phyloP scores from a whole-genome alignment of 352 stramenopile species.

The Phytophthora europaea region DNA sequence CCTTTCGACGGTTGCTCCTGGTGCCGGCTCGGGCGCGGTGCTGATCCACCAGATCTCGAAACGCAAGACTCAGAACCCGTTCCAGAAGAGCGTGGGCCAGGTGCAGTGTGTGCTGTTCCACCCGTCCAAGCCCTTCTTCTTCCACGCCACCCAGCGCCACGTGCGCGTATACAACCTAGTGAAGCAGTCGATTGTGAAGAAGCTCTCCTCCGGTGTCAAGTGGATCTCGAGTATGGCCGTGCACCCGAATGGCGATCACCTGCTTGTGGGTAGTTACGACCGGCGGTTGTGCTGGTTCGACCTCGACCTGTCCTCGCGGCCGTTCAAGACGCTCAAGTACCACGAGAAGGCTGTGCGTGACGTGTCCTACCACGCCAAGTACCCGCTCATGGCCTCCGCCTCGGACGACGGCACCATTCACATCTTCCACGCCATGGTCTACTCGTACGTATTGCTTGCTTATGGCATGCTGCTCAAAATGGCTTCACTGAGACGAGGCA shows the following conservation, averaged over 20 bases:
- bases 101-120: constrained; percentile 98
- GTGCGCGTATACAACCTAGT: constrained; percentile 99
- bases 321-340: constrained; percentile 99
- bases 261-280: constrained; percentile 99
- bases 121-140: constrained; percentile 99
- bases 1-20: constrained; percentile 95
- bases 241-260: constrained; percentile 98
- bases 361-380: constrained; percentile 95
- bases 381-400: constrained; percentile 99
- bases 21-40: constrained; percentile 91
- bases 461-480: background rate
- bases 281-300: constrained; percentile 99
- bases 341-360: constrained; percentile 97
- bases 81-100: constrained; percentile 95
- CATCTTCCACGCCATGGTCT: constrained; percentile 99
- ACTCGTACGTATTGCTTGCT: constrained; percentile 86
- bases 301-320: constrained; percentile 97
- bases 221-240: constrained; percentile 99
- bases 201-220: constrained; percentile 97
- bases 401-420: constrained; percentile 99
- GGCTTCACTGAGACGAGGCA: constrained; percentile 29
- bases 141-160: constrained; percentile 99
- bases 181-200: constrained; percentile 98
- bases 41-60: constrained; percentile 99
- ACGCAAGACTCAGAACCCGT: constrained; percentile 97